Evolutionary conservation across 306 rosid genomes (phyloP).

Genomic region (Phaseolus lunatus): DNA sequence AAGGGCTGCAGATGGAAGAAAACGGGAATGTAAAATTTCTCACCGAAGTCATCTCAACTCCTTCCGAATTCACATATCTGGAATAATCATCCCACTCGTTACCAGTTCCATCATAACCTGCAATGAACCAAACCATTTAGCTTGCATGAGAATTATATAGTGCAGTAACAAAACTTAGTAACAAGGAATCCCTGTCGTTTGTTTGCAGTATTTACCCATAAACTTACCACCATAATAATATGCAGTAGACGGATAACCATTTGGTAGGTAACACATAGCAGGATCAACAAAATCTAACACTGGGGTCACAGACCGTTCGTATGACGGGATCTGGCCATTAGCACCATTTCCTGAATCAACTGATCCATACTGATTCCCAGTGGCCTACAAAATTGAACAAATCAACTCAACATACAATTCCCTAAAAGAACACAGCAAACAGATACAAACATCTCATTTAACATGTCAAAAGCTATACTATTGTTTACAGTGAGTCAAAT

Average conservation of each 20-base stretch:
- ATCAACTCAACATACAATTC: neutral
- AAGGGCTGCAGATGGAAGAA: neutral
- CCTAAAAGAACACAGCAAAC: neutral
- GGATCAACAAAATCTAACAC: slow-evolving; percentile 78
- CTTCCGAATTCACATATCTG: slow-evolving; percentile 76
- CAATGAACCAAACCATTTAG: slow-evolving; percentile 21
- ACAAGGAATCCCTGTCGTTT: neutral
- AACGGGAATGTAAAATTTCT: slow-evolving; percentile 14
- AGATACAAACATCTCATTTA: neutral
- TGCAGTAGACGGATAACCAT: slow-evolving; percentile 72
- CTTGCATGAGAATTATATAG: neutral
- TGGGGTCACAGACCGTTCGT: slow-evolving; percentile 84
- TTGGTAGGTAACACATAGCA: slow-evolving; percentile 76
- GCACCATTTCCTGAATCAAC: slow-evolving; percentile 74
- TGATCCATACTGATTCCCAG: slow-evolving; percentile 75
- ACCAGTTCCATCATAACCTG: slow-evolving; percentile 77
- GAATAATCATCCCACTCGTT: slow-evolving; percentile 87
- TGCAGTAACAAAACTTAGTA: neutral
- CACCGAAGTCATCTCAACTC: slow-evolving; percentile 86
- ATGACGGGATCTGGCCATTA: slow-evolving; percentile 73
- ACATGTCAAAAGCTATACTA: neutral
- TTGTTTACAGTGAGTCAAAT: neutral
- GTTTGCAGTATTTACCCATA: neutral
- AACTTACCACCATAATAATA: slow-evolving; percentile 82
- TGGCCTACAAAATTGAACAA: slow-evolving; percentile 52